Conservation (phyloP, 495 filamentous ascomycete species). For the Penicillium fimorum region DNA sequence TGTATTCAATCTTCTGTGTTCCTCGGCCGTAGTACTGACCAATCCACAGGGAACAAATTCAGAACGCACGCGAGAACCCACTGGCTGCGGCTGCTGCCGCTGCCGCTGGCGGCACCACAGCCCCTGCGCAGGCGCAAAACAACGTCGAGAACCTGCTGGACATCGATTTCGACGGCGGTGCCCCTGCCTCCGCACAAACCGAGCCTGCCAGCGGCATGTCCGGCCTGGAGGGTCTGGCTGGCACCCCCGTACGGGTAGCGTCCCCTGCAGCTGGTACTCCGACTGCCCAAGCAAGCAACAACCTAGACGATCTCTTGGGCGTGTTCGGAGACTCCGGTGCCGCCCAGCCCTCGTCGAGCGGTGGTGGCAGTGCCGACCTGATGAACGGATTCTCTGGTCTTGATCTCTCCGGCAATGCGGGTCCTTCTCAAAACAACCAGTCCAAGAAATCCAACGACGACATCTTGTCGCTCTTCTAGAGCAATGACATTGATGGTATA, state of each 20-base stretch:
- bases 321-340: conserved; percentile 59
- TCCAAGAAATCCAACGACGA: conserved; percentile 78
- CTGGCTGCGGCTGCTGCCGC: conserved; percentile 81
- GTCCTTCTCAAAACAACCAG: conserved; percentile 27
- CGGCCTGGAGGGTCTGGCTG: conserved; percentile 70
- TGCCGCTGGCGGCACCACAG: conserved; percentile 55
- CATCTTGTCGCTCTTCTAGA: conserved; percentile 82
- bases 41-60: conserved; percentile 67
- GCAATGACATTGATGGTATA: conserved; percentile 1
- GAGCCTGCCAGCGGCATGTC: conserved; percentile 59
- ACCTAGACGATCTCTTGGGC: conserved; percentile 88
- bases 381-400: conserved; percentile 84
- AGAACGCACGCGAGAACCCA: conserved; percentile 91
- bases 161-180: conserved; percentile 96
- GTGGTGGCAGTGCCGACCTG: conserved; percentile 51
- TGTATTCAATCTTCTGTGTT: conserved; percentile 18
- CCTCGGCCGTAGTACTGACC: conserved; percentile 11
- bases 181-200: conserved; percentile 82
- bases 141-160: conserved; percentile 95
- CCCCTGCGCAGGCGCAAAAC: conserved; percentile 55
- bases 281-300: conserved; percentile 48
- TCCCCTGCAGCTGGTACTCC: conserved; percentile 56
- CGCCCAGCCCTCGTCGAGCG: conserved; percentile 30
- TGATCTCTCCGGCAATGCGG: conserved; percentile 59
- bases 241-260: conserved; percentile 76